phyloP scores from a whole-genome alignment of 768 basidiomycete genomes.

The Leccinum arenicola region DNA sequence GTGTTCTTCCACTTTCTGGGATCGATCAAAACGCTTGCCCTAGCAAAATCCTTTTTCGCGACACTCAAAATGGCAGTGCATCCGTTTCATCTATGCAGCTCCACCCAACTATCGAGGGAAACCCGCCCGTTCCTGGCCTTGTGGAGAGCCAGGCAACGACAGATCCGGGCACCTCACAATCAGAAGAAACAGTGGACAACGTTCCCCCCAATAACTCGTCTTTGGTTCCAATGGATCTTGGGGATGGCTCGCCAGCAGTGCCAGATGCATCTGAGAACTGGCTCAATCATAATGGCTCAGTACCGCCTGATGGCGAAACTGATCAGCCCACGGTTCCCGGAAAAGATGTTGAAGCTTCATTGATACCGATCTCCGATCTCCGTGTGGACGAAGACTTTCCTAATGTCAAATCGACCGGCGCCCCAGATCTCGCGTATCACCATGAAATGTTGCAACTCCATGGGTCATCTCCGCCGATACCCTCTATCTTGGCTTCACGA shows the following conservation, averaged over 20 bases:
- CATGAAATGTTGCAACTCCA: neutral
- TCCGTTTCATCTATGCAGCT: neutral
- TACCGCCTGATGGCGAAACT: neutral
- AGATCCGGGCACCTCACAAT: neutral
- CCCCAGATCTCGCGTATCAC: neutral
- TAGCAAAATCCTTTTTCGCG: neutral
- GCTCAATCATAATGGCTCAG: neutral
- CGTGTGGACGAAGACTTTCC: neutral
- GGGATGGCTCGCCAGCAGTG: neutral
- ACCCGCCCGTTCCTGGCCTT: neutral
- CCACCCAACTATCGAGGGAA: neutral
- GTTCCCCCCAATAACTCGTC: neutral
- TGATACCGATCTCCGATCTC: neutral
- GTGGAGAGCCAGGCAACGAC: neutral
- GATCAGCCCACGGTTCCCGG: neutral
- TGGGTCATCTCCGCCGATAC: neutral
- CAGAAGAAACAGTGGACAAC: neutral
- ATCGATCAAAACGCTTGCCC: slow-evolving; percentile 3
- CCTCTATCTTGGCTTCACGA: neutral
- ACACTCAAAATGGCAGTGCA: neutral
- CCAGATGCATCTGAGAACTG: neutral
- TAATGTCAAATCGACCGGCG: neutral
- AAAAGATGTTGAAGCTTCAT: neutral
- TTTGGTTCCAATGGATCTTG: neutral
- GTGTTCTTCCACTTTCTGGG: slow-evolving; percentile 16